These are phyloP conservation scores for Aspergillus japonicus DNA, from an alignment of 2,329 filamentous ascomycete genomes.

Conservation along the genomic window DNA sequence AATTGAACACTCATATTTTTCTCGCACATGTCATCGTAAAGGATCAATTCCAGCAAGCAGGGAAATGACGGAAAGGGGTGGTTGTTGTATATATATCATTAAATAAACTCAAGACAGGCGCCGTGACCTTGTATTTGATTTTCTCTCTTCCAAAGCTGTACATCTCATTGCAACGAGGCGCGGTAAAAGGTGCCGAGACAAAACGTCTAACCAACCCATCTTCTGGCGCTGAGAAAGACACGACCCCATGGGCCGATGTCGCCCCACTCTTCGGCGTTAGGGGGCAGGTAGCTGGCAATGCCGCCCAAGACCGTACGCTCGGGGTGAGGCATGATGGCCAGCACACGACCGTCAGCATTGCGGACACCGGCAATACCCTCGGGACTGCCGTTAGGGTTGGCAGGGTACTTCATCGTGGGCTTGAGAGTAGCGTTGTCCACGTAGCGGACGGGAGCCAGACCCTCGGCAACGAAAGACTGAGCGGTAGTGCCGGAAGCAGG, in stretches of 20 bases:
- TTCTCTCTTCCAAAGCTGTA: not conserved
- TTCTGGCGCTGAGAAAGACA: slow-evolving; percentile 82
- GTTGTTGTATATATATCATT: slow-evolving; percentile 5
- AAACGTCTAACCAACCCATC: slow-evolving; percentile 69
- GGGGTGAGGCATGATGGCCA: slow-evolving; percentile 92
- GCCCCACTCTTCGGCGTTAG: slow-evolving; percentile 66
- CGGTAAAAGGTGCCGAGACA: not conserved
- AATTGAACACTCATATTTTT: not conserved
- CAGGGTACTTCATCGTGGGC: slow-evolving; percentile 79
- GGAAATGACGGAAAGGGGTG: not conserved
- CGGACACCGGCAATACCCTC: slow-evolving; percentile 77
- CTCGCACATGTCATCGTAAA: slow-evolving; percentile 6
- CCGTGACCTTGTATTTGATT: not conserved
- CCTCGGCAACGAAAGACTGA: slow-evolving; percentile 58
- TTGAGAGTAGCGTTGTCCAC: slow-evolving; percentile 73
- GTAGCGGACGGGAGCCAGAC: slow-evolving; percentile 76
- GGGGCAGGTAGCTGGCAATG: slow-evolving; percentile 72
- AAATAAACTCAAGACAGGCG: not conserved
- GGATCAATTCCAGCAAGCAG: not conserved
- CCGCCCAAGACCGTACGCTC: slow-evolving; percentile 84
- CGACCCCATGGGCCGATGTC: slow-evolving; percentile 82
- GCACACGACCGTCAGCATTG: slow-evolving; percentile 72
- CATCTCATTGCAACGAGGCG: not conserved
- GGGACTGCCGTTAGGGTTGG: slow-evolving; percentile 84
- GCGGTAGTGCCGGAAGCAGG: slow-evolving; percentile 49